A percentile compares a stretch with the other conserved stretches of the same genome.
phyloP scores from a whole-genome alignment of 2,329 filamentous ascomycete genomes.

The Lachnellula hyalina region DNA sequence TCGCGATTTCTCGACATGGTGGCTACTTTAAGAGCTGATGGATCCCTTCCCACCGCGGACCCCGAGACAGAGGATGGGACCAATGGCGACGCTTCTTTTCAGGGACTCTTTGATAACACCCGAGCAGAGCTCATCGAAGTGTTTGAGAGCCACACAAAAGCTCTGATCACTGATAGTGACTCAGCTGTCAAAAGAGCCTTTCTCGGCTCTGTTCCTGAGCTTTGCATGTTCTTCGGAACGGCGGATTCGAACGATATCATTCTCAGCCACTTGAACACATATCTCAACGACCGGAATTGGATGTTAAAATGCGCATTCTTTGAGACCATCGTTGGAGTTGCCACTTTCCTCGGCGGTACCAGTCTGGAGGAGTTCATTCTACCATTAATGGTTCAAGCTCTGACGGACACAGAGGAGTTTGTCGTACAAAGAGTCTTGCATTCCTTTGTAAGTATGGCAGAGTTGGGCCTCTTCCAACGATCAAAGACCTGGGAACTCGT shows the following conservation, averaged over 20 bases:
- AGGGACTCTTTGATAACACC: conserved; percentile 83
- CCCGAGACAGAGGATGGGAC: conserved; percentile 71
- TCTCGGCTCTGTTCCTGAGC: conserved; percentile 79
- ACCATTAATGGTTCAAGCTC: conserved; percentile 89
- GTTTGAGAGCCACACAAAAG: conserved; percentile 85
- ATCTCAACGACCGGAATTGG: conserved; percentile 95
- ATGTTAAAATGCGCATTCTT: conserved; percentile 95
- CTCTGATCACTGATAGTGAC: conserved; percentile 80
- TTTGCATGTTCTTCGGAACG: conserved; percentile 93
- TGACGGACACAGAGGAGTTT: conserved; percentile 89
- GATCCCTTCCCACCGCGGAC: conserved; percentile 70
- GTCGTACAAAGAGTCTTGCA: conserved; percentile 88
- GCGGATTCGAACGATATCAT: conserved; percentile 94
- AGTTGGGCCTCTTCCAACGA: conserved; percentile 80
- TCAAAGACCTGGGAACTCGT: conserved; percentile 83
- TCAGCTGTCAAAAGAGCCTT: conserved; percentile 86
- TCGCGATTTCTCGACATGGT: conserved; percentile 85
- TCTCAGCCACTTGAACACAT: conserved; percentile 91
- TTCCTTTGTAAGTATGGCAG: conserved; percentile 81
- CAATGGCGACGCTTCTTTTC: conserved; percentile 65
- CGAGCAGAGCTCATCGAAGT: conserved; percentile 74
- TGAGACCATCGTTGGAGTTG: conserved; percentile 88
- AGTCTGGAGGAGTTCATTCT: conserved; percentile 93
- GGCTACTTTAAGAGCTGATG: conserved; percentile 78
- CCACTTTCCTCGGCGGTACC: conserved; percentile 80